phyloP scores from a whole-genome alignment of 441 rosid species.

The Populus hybrid region DNA sequence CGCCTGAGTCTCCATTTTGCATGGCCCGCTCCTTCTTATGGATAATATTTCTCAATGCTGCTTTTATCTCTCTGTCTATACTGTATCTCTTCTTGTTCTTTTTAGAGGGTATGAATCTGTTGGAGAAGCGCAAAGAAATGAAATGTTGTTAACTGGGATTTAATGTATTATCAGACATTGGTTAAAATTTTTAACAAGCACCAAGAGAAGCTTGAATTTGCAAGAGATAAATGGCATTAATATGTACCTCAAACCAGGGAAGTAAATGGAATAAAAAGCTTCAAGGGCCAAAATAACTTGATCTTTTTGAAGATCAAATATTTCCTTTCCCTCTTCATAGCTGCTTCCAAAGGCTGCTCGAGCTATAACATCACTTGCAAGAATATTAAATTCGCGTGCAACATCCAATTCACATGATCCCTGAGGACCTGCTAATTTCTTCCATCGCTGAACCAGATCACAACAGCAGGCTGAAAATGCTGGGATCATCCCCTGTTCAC shows the following conservation, averaged over 20 bases:
- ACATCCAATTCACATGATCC: constrained; percentile 40
- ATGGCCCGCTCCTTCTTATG: constrained; percentile 31
- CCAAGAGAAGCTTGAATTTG: background rate
- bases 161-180: background rate
- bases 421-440: constrained; percentile 25
- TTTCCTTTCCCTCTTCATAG: constrained; percentile 46
- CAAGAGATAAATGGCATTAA: background rate
- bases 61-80: constrained; percentile 32
- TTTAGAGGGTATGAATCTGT: constrained; percentile 47
- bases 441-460: constrained; percentile 44
- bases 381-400: constrained; percentile 43
- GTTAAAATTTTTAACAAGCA: background rate
- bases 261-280: constrained; percentile 19
- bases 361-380: constrained; percentile 41
- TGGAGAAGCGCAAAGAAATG: background rate
- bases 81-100: constrained; percentile 42
- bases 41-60: constrained; percentile 34
- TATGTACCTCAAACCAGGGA: constrained; percentile 51
- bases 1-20: constrained; percentile 24
- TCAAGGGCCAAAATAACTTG: constrained; percentile 12
- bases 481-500: constrained; percentile 37
- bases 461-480: constrained; percentile 30
- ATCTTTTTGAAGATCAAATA: constrained; percentile 43
- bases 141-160: background rate
- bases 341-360: constrained; percentile 50